These are phyloP conservation scores for Populus trichocarpa DNA, from an alignment of 441 rosid species.

Conservation along the genomic window DNA sequence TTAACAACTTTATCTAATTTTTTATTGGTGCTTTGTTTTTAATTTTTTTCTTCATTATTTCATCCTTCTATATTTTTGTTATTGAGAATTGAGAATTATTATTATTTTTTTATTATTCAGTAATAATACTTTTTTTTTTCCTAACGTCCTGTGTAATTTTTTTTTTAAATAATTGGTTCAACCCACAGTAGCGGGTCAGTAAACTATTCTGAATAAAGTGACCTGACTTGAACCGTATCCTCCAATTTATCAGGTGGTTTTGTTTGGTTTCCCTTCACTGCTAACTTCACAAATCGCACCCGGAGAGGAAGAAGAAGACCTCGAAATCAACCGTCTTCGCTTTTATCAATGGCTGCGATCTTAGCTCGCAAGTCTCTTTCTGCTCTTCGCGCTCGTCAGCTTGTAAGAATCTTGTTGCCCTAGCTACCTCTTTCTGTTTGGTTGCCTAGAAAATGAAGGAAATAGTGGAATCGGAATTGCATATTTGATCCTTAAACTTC, in stretches of 20 bases:
- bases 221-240: neutral
- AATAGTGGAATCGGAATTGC: neutral
- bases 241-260: neutral
- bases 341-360: constrained; percentile 59
- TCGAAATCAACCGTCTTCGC: constrained; percentile 11
- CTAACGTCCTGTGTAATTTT: too few relatives aligned
- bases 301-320: neutral
- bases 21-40: too few relatives aligned
- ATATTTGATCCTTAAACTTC: neutral
- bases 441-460: constrained; percentile 13
- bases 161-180: too few relatives aligned
- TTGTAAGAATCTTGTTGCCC: constrained; percentile 41
- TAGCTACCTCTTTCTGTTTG: neutral
- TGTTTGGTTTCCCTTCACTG: neutral
- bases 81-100: too few relatives aligned
- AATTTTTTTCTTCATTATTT: too few relatives aligned
- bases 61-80: too few relatives aligned
- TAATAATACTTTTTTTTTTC: too few relatives aligned
- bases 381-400: constrained; percentile 69
- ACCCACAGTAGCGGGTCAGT: too few relatives aligned
- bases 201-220: neutral
- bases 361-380: constrained; percentile 83
- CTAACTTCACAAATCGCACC: neutral
- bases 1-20: too few relatives aligned
- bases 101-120: too few relatives aligned